Base-by-base conservation (phyloP, 768 basidiomycete species). In the Hericium rajendrae region DNA sequence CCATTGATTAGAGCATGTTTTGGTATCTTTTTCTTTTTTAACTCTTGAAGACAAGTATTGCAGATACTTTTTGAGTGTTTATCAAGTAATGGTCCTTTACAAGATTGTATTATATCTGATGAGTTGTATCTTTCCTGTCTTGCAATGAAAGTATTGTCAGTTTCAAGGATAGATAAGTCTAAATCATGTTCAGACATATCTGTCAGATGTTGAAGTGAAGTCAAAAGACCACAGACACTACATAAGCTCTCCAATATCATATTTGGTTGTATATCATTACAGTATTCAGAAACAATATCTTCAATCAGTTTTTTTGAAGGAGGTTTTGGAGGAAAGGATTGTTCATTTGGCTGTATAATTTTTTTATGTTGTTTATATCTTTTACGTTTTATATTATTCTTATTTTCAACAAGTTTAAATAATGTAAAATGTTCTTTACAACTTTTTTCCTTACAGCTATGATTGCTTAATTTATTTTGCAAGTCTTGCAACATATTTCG, bases 1-100 rank as follows among this genome's bases (percentile, higher is more conserved):
- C 69, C 67, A 62, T 71, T 73, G 0, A 72, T 71, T 5, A 75
- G 53, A 0, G 72, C 62, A 51, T 60, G 41, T 1, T 55, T 38
- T 3, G 73, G 71, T 3, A 64, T 54, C 38, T 53, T 63, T 4
- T 59, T 51, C 32, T 48, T 48, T 12, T 38, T 32, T 20, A 61
- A 51, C 38, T 48, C 32, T 1, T 48, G 40, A 50, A 8, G 32
- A 37, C 50, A 51, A 28, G 26, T 11, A 11, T 13, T 15, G 16
- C 50, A 51, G 3, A 51, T 16, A 10, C n/a, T n/a, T 4, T 20
- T 13, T n/a, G 22, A 51, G 6, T 26, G 2, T 12, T 9, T 22
- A 8, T 51, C 16, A 1, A 51, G 9, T 5, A 51, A 16, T 28
- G 50, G 50, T 16, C 50, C 50, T 51, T 22, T 10, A 12, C 16